Evolutionary conservation across 306 rosid species (phyloP).

Genomic region (Gleditsia sinensis): DNA sequence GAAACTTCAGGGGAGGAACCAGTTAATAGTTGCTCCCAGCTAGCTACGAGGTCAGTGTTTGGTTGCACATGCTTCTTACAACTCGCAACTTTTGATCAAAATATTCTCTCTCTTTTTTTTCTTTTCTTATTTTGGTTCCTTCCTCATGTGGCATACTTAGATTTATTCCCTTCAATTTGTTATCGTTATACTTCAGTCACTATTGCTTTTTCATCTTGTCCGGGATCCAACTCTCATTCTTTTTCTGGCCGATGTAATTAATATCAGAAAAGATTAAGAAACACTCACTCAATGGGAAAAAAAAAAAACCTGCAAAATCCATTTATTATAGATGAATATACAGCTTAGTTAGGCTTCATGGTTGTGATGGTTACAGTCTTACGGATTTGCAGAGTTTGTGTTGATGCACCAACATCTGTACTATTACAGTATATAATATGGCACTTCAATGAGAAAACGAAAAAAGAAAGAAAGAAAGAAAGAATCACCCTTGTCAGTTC

Average conservation of each 20-base stretch:
- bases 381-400: no score
- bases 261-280: not conserved
- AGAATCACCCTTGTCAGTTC: conserved; percentile 32
- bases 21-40: conserved; percentile 22
- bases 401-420: conserved; percentile 19
- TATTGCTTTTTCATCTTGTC: conserved; percentile 12
- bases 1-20: conserved; percentile 37
- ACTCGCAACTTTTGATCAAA: conserved; percentile 40
- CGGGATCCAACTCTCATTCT: no score
- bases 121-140: conserved; percentile 33
- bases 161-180: conserved; percentile 5
- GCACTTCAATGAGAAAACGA: not conserved
- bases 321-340: conserved; percentile 24
- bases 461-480: not conserved
- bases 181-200: not conserved
- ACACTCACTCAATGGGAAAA: not conserved
- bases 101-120: no score
- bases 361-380: not conserved
- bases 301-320: not conserved
- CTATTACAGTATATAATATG: conserved; percentile 27
- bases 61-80: conserved; percentile 30
- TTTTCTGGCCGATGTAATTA: not conserved
- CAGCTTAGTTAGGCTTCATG: conserved; percentile 19
- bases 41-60: conserved; percentile 9
- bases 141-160: conserved; percentile 24